A percentile compares a stretch with the other conserved stretches of the same genome.
Conservation (phyloP, 2,329 filamentous ascomycete genomes). For the Westerdykella aurantiaca region DNA sequence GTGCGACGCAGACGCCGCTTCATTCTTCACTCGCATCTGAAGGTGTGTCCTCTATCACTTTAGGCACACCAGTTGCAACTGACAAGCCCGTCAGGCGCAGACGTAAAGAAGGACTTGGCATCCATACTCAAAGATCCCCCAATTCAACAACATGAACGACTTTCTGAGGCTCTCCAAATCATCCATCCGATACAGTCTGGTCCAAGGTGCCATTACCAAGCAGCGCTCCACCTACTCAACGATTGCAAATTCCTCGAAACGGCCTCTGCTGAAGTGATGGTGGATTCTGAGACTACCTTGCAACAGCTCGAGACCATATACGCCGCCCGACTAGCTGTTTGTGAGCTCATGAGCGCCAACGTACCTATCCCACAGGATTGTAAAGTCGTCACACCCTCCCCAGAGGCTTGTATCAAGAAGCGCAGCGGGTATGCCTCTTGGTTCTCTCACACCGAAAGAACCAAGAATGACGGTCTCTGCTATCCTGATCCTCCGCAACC, state of each 20-base stretch:
- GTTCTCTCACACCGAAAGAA: constrained; percentile 8
- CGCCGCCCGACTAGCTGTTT: constrained; percentile 57
- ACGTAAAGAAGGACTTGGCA: constrained; percentile 6
- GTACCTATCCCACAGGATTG: constrained; percentile 49
- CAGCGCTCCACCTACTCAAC: constrained; percentile 47
- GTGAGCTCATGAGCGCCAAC: constrained; percentile 53
- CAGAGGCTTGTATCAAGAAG: constrained; percentile 24
- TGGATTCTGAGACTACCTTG: constrained; percentile 24
- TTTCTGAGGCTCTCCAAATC: constrained; percentile 40
- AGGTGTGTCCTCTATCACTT: constrained; percentile 5
- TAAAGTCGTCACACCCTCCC: constrained; percentile 42
- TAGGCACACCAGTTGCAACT: too few relatives aligned
- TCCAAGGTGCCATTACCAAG: constrained; percentile 50
- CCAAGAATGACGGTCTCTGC: constrained; percentile 15
- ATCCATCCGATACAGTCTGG: constrained; percentile 41
- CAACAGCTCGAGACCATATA: constrained; percentile 50
- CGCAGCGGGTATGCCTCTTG: constrained; percentile 13
- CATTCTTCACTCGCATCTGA: constrained; percentile 13
- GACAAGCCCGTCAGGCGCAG: not conserved
- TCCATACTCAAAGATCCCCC: constrained; percentile 12
- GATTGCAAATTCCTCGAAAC: constrained; percentile 49
- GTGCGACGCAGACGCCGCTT: constrained; percentile 4
- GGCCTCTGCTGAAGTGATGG: constrained; percentile 21
- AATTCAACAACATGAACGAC: constrained; percentile 25
- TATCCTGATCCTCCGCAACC: constrained; percentile 29